Evolutionary conservation across 768 basidiomycete genomes (phyloP).

Genomic region (Dendrothele bispora): DNA sequence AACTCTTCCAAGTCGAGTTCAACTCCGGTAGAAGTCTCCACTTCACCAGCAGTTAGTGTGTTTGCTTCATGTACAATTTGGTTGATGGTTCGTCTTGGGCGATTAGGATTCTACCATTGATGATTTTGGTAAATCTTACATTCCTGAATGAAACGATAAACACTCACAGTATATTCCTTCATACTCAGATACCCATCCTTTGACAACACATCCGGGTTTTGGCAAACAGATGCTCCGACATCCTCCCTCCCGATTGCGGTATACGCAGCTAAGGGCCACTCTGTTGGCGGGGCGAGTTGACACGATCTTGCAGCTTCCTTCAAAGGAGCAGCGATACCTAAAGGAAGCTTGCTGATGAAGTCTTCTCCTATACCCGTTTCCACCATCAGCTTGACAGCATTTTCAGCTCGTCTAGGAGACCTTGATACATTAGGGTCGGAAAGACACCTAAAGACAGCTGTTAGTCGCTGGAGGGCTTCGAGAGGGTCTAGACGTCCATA

Average conservation of each 20-base stretch:
- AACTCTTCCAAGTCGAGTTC: slow-evolving; percentile 74
- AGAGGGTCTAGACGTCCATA: slow-evolving; percentile 67
- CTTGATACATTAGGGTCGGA: slow-evolving; percentile 52
- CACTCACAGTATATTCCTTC: slow-evolving; percentile 60
- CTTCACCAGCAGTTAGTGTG: slow-evolving; percentile 50
- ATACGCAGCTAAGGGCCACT: slow-evolving; percentile 75
- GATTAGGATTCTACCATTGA: slow-evolving; percentile 45
- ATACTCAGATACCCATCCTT: slow-evolving; percentile 56
- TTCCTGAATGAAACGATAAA: slow-evolving; percentile 5
- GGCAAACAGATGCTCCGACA: slow-evolving; percentile 61
- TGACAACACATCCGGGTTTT: slow-evolving; percentile 38
- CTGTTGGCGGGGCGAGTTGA: slow-evolving; percentile 71
- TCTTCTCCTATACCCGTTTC: slow-evolving; percentile 42
- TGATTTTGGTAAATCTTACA: too few relatives aligned
- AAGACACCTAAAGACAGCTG: slow-evolving; percentile 55
- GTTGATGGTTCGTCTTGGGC: slow-evolving; percentile 49
- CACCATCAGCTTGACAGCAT: slow-evolving; percentile 59
- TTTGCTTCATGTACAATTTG: slow-evolving; percentile 52
- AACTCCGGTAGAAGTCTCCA: slow-evolving; percentile 64
- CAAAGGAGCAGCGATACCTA: slow-evolving; percentile 76
- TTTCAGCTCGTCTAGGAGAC: slow-evolving; percentile 65
- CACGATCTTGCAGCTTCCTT: slow-evolving; percentile 84
- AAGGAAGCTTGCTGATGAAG: slow-evolving; percentile 56
- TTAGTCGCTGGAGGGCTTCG: slow-evolving; percentile 50
- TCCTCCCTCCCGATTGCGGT: slow-evolving; percentile 72